Conservation (phyloP, 1,284 basidiomycete species). For the Mycena citricolor region DNA sequence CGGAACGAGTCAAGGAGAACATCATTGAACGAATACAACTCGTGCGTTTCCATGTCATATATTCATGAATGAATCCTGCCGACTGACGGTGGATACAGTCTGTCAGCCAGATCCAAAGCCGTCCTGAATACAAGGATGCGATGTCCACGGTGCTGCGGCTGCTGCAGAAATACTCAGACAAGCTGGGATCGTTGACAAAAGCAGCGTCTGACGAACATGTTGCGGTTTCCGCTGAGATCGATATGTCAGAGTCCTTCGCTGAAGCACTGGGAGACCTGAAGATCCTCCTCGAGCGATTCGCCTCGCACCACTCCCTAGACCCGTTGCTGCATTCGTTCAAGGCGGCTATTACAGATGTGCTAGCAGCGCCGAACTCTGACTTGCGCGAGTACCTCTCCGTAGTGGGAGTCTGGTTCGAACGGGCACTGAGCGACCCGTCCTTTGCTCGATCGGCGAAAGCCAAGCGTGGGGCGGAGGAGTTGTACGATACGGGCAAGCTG, state of each 20-base stretch:
- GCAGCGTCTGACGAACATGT: slow-evolving; percentile 26
- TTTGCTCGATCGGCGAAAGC: slow-evolving; percentile 37
- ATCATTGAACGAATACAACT: slow-evolving; percentile 39
- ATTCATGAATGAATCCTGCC: background rate
- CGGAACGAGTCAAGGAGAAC: slow-evolving; percentile 33
- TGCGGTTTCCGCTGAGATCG: slow-evolving; percentile 18
- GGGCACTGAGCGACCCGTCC: slow-evolving; percentile 34
- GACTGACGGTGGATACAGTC: slow-evolving; percentile 32
- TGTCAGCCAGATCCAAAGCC: slow-evolving; percentile 39
- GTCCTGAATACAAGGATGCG: slow-evolving; percentile 37
- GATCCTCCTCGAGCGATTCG: slow-evolving; percentile 42
- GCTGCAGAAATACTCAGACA: slow-evolving; percentile 40
- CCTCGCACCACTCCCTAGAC: slow-evolving; percentile 39
- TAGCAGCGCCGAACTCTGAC: slow-evolving; percentile 26
- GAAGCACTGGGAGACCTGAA: slow-evolving; percentile 35
- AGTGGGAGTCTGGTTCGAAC: slow-evolving; percentile 37
- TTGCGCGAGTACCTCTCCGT: slow-evolving; percentile 33
- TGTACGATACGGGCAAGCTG: slow-evolving; percentile 39
- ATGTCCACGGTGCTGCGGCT: slow-evolving; percentile 41
- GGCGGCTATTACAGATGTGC: slow-evolving; percentile 27
- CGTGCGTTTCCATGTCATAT: slow-evolving; percentile 28
- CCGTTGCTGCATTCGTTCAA: slow-evolving; percentile 32
- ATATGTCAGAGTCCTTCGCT: slow-evolving; percentile 32
- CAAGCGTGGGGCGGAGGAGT: slow-evolving; percentile 29
- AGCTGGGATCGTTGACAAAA: slow-evolving; percentile 28